phyloP scores from a whole-genome alignment of 2,329 filamentous ascomycete genomes.

The Fusarium longipes region DNA sequence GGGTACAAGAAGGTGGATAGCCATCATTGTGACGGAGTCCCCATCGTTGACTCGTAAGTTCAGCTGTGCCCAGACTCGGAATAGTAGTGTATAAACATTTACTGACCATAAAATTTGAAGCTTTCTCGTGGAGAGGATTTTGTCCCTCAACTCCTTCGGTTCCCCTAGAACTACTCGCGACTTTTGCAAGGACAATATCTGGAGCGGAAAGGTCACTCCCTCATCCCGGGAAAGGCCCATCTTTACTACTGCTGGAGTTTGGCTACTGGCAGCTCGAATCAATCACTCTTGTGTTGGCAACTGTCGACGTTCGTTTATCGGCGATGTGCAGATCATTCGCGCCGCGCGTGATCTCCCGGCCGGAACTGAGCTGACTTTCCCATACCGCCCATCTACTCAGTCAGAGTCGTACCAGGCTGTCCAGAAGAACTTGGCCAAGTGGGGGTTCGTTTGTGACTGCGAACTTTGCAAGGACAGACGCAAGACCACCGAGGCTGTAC shows the following conservation, averaged over 20 bases:
- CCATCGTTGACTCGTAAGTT: conserved; percentile 60
- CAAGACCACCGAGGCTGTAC: background rate
- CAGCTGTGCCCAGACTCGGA: fast-evolving
- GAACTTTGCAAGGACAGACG: conserved; percentile 48
- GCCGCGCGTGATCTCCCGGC: conserved; percentile 57
- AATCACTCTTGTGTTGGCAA: conserved; percentile 66
- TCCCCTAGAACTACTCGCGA: conserved; percentile 41
- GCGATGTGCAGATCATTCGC: conserved; percentile 64
- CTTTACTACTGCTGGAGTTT: conserved; percentile 55
- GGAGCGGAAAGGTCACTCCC: background rate
- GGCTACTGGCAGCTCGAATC: conserved; percentile 60
- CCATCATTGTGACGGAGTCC: conserved; percentile 48
- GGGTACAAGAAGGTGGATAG: conserved; percentile 49
- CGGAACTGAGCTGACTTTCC: conserved; percentile 58
- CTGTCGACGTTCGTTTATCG: conserved; percentile 61
- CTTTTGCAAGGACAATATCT: background rate
- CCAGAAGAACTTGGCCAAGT: conserved; percentile 48
- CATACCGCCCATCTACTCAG: conserved; percentile 50
- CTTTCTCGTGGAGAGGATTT: conserved; percentile 59
- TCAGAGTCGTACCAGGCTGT: conserved; percentile 44
- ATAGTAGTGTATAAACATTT: fast-evolving
- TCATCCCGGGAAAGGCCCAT: too few relatives aligned
- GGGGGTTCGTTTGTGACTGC: conserved; percentile 59
- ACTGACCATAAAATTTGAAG: conserved; percentile 37
- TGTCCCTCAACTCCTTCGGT: conserved; percentile 58